These are phyloP conservation scores for Phytophthora chlamydospora DNA, from an alignment of 352 stramenopile species.

Conservation along the genomic window DNA sequence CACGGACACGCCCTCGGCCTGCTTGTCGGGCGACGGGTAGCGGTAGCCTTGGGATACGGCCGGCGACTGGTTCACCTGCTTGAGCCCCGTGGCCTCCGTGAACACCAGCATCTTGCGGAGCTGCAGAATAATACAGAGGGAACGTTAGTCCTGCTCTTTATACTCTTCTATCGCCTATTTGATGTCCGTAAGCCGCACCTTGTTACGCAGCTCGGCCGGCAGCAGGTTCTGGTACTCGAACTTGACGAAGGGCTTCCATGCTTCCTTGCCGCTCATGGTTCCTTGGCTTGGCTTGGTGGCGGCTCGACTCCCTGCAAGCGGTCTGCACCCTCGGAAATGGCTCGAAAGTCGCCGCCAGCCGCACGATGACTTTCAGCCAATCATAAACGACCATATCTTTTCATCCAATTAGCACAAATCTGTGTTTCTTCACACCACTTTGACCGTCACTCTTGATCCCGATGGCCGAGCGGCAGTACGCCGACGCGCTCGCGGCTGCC, in stretches of 20 bases:
- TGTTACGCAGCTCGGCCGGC: slow-evolving; percentile 69
- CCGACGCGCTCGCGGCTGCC: slow-evolving; percentile 61
- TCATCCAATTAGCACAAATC: not conserved
- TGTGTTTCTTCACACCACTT: not conserved
- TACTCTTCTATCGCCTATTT: too few relatives aligned
- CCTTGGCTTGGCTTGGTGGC: not conserved
- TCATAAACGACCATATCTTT: not conserved
- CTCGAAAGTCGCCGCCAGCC: slow-evolving; percentile 6
- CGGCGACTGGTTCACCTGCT: slow-evolving; percentile 77
- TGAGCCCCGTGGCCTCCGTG: slow-evolving; percentile 74
- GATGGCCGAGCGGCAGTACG: slow-evolving; percentile 70
- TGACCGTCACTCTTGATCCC: not conserved
- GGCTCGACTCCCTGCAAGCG: not conserved
- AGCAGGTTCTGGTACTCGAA: slow-evolving; percentile 81
- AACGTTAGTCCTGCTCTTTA: not conserved
- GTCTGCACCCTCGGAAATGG: slow-evolving; percentile 21
- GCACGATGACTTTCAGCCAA: slow-evolving; percentile 24
- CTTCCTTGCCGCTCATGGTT: slow-evolving; percentile 67
- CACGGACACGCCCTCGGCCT: slow-evolving; percentile 70
- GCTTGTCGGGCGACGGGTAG: slow-evolving; percentile 78
- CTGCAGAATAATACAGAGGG: slow-evolving; percentile 29
- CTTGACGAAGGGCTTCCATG: slow-evolving; percentile 85
- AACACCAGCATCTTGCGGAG: slow-evolving; percentile 85
- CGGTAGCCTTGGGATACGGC: slow-evolving; percentile 69
- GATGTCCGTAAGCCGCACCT: slow-evolving; percentile 34